Base-by-base conservation (phyloP, 108 stramenopile genomes). In the Hondaea fermentalgiana region DNA sequence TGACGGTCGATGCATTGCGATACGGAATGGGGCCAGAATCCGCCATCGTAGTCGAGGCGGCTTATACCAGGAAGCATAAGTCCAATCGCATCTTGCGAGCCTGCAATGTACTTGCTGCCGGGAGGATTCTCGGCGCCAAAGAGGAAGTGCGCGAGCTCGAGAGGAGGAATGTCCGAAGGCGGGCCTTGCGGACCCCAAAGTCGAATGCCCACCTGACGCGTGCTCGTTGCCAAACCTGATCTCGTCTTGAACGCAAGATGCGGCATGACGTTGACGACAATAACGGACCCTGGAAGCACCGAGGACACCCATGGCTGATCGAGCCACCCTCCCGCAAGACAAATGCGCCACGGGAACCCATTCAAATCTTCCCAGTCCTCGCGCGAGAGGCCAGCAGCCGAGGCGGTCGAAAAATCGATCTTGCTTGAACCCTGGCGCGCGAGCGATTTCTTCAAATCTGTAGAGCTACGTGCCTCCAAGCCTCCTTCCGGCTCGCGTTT, bases 61-160 rank as follows among this genome's bases (percentile, higher is more conserved):
- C 51, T 83, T 12, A 83, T 83, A 16, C 76, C 76, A 12, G 76
- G 51, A 0, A 83, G 76, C 76, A 83, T 83, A 12, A 83, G 76
- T 45, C 76, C 76, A 17, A 83, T 53, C 8, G 76, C 76, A 35
- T 83, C 76, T 3, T 83, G 76, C 76, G 76, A 83, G 76, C 76
- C 76, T 35, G 76, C 76, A 83, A 83, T 53, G 23, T 83, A 83
- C 51, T 83, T 83, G 28, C 76, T 53, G n/a, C 76, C 76, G 0
- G 76, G 76, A 6, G 76, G 76, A 53, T 83, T 83, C 4, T 83
- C 76, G 19, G 76, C 76, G 17, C 76, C 76, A 23, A 83, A 83
- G 12, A 83, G 76, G 0, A 83, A 53, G 3, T 83, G 51, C 45
- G 76, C 76, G 28, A 83, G 76, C 45, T 83, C 76, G 45, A 83